Evolutionary conservation across 495 filamentous ascomycete species (phyloP).

Genomic region (Tetracladium setigerum): DNA sequence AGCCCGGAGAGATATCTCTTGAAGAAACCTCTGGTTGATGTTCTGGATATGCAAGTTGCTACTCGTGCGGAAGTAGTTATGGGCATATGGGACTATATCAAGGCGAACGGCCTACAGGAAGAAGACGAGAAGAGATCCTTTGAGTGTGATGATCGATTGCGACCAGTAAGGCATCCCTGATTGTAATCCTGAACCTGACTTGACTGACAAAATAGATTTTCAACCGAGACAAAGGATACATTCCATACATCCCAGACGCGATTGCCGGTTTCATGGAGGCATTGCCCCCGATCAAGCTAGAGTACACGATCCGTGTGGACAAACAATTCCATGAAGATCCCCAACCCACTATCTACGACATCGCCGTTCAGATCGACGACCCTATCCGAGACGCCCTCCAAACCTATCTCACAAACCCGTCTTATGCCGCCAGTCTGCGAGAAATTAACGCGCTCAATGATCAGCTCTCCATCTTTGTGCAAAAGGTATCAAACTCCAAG

Average conservation of each 20-base stretch:
- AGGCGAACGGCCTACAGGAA: conserved; percentile 76
- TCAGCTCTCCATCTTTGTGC: conserved; percentile 70
- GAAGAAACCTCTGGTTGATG: conserved; percentile 68
- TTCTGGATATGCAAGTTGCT: conserved; percentile 81
- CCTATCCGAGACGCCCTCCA: conserved; percentile 63
- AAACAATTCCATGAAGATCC: conserved; percentile 64
- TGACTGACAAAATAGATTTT: conserved; percentile 54
- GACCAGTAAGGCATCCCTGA: conserved; percentile 49
- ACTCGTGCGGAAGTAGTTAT: conserved; percentile 79
- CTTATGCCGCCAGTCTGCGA: conserved; percentile 56
- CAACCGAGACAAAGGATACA: conserved; percentile 67
- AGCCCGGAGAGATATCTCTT: conserved; percentile 75
- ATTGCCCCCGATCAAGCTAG: conserved; percentile 74
- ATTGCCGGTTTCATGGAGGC: conserved; percentile 68
- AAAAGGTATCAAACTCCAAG: conserved; percentile 68
- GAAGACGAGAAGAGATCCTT: conserved; percentile 90
- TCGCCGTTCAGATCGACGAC: conserved; percentile 78
- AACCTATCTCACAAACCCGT: conserved; percentile 47
- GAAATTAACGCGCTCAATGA: conserved; percentile 71
- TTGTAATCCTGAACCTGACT: neutral
- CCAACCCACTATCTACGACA: conserved; percentile 76
- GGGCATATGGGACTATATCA: conserved; percentile 93
- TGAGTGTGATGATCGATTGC: conserved; percentile 76
- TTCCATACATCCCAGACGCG: conserved; percentile 78
- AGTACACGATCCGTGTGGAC: conserved; percentile 93